These are phyloP conservation scores for Marasmius oreades DNA, from an alignment of 1,284 basidiomycete species.

Conservation along the genomic window DNA sequence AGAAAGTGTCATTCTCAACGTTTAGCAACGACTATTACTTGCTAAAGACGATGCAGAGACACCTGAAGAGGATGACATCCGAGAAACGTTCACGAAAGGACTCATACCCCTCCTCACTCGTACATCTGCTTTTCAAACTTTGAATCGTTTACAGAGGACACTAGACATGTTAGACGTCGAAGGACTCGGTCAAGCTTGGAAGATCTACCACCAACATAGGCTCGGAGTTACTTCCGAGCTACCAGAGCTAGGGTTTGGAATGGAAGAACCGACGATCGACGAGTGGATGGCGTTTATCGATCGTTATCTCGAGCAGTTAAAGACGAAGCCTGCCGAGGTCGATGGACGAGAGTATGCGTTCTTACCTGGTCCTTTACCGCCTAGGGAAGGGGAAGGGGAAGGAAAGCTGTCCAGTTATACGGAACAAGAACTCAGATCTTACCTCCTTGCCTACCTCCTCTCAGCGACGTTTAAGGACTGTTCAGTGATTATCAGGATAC, in stretches of 20 bases:
- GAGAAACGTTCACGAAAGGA: slow-evolving; percentile 40
- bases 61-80: slow-evolving; percentile 21
- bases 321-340: slow-evolving; percentile 33
- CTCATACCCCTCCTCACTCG: slow-evolving; percentile 50
- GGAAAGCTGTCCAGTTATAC: neutral
- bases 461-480: slow-evolving; percentile 97
- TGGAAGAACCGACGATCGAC: slow-evolving; percentile 18
- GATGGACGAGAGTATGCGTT: neutral
- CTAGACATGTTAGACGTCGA: slow-evolving; percentile 85
- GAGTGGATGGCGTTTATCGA: slow-evolving; percentile 63
- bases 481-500: slow-evolving; percentile 73
- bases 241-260: slow-evolving; percentile 17
- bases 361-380: neutral
- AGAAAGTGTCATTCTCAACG: neutral
- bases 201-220: slow-evolving; percentile 17
- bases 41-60: slow-evolving; percentile 11
- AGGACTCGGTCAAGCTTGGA: slow-evolving; percentile 57
- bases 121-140: slow-evolving; percentile 53
- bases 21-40: neutral
- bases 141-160: slow-evolving; percentile 69
- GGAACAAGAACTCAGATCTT: slow-evolving; percentile 47
- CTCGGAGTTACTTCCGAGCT: neutral
- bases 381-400: neutral
- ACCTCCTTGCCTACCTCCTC: slow-evolving; percentile 74
- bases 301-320: slow-evolving; percentile 39